Evolutionary conservation across 108 stramenopile genomes (phyloP).

Genomic region (Skeletonema costatum): DNA sequence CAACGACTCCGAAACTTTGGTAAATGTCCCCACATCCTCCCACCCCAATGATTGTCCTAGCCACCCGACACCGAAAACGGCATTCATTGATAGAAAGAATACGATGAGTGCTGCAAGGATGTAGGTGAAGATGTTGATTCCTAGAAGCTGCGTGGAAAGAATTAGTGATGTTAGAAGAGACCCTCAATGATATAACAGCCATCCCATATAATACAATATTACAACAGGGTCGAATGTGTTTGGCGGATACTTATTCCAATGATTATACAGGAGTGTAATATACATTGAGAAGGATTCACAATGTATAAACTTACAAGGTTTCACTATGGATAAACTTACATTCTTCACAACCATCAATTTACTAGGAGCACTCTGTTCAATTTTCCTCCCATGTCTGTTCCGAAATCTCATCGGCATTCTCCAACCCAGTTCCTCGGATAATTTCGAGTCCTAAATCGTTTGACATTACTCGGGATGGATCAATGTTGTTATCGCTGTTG

Average conservation of each 20-base stretch:
- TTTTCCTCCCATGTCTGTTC: slow-evolving; percentile 53
- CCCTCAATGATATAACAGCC: not conserved
- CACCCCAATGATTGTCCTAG: slow-evolving; percentile 66
- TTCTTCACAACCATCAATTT: slow-evolving; percentile 64
- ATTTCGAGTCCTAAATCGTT: slow-evolving; percentile 22
- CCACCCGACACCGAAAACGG: slow-evolving; percentile 79
- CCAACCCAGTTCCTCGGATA: slow-evolving; percentile 21
- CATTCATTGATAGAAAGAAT: slow-evolving; percentile 71
- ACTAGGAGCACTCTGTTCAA: slow-evolving; percentile 60
- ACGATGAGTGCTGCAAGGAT: slow-evolving; percentile 61
- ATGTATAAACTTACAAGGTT: slow-evolving; percentile 64
- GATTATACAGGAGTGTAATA: too few species aligned
- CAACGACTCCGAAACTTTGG: slow-evolving; percentile 63
- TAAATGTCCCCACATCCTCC: slow-evolving; percentile 67
- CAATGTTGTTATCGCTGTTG: too few species aligned
- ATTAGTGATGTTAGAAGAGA: not conserved
- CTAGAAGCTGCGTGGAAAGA: slow-evolving; percentile 51
- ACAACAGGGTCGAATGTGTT: too few species aligned
- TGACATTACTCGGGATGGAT: not conserved
- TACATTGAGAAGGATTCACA: not conserved
- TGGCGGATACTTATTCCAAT: too few species aligned
- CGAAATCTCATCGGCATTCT: slow-evolving; percentile 9
- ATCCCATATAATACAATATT: not conserved
- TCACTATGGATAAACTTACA: slow-evolving; percentile 64
- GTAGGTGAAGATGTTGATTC: slow-evolving; percentile 82